Evolutionary conservation across 345 rosid genomes (phyloP).

Genomic region (Eucalyptus sideroxylon): DNA sequence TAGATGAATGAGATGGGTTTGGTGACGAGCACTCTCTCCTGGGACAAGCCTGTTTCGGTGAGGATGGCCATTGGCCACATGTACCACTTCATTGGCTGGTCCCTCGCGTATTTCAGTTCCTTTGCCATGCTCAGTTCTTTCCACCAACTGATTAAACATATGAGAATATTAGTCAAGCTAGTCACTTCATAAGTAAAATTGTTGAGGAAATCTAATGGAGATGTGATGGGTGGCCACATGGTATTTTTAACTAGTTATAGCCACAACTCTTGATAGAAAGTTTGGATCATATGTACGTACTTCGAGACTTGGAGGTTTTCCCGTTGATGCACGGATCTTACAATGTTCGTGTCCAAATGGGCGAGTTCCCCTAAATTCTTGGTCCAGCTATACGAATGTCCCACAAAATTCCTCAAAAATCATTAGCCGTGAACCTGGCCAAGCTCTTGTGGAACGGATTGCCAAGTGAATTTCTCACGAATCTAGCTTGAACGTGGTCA

Average conservation of each 20-base stretch:
- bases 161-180: neutral
- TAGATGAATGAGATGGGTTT: neutral
- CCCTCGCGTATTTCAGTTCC: neutral
- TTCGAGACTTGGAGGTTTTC: neutral
- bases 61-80: neutral
- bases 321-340: neutral
- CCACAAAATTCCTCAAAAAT: neutral
- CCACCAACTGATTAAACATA: neutral
- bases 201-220: neutral
- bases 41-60: neutral
- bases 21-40: neutral
- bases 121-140: neutral
- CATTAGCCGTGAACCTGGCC: neutral
- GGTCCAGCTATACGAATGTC: neutral
- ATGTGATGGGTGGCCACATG: neutral
- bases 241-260: too few species aligned
- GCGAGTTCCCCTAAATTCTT: neutral
- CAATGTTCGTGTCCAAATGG: neutral
- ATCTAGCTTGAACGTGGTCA: neutral
- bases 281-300: neutral
- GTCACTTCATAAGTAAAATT: neutral
- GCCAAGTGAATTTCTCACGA: neutral
- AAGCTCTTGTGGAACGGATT: neutral
- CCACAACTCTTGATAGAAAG: neutral
- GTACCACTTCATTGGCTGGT: slow-evolving; percentile 2